These are phyloP conservation scores for Neurospora sublineolata DNA, from an alignment of 495 filamentous ascomycete species.

Conservation along the genomic window DNA sequence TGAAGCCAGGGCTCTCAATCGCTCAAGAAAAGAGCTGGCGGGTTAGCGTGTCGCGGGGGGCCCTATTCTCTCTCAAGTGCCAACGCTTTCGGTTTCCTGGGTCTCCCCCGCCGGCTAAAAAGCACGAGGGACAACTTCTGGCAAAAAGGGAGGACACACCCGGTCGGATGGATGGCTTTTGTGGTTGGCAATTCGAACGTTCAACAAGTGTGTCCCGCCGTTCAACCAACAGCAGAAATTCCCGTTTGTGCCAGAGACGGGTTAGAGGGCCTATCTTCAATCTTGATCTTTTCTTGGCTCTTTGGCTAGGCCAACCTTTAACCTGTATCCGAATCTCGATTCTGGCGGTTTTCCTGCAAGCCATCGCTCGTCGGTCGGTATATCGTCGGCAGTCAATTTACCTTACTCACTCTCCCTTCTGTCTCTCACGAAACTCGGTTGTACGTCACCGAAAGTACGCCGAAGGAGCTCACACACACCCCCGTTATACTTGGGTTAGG, in stretches of 20 bases:
- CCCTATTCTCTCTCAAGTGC: not conserved
- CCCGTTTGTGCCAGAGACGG: not conserved
- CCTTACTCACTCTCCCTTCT: not conserved
- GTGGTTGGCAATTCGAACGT: not conserved
- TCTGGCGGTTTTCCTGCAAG: not conserved
- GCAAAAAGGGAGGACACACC: not conserved
- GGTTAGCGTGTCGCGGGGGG: not conserved
- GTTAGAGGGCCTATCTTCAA: not conserved
- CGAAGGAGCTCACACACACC: not conserved
- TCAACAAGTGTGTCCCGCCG: not conserved
- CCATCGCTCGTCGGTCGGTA: not conserved
- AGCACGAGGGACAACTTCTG: not conserved
- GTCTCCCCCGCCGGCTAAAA: not conserved
- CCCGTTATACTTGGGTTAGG: not conserved
- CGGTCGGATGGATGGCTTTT: not conserved
- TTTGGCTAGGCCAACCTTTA: not conserved
- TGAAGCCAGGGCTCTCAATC: not conserved
- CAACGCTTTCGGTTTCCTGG: not conserved
- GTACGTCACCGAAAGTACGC: not conserved
- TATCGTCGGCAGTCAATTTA: not conserved
- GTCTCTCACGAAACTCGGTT: not conserved
- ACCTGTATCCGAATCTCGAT: not conserved
- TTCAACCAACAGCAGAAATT: not conserved
- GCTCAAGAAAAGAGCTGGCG: not conserved
- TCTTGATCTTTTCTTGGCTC: not conserved